Evolutionary conservation across 768 basidiomycete genomes (phyloP), one percentile per base, ranked within the genome.

Genomic region (Tricholomella constricta): DNA sequence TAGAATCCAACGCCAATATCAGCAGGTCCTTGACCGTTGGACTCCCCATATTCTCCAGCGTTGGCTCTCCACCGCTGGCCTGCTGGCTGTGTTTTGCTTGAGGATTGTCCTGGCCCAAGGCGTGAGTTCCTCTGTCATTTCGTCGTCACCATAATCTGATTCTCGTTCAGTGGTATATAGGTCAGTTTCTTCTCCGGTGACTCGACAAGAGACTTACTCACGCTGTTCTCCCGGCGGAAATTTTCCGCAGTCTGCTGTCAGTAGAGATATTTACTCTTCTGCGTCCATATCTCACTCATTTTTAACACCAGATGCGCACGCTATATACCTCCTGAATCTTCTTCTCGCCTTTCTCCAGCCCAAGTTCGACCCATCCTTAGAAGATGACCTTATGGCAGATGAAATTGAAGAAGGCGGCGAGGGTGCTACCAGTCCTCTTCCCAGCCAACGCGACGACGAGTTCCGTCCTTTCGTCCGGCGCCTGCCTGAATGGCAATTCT

Each of bases 291-390:
- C 51, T 54, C 53, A 55, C 59, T 54, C 20, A 36, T 25, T 44
- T 56, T 6, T 25, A 45, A 45, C 19, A 25, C 15, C 55, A 90
- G 89, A 96, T 66, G 95, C 91, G 15, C 87, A 91, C 60, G 94
- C 92, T 26, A 98, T 97, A 61, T 98, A 98, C 73, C 84, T 96
- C 57, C 81, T 98, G 54, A 97, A 99, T 75, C 84, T 99, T 48
- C 85, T 99, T 49, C 82, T 99, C 59, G 96, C 97, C 2, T 99
- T 99, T 79, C 79, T 99, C 15, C 95, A 98, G 76, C 97, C 97
- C 29, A 91, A 89, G 69, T 98, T 99, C 69, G 97, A 99, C 71
- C 96, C 97, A 0, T 96, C 95, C 2, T 75, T 98, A 27, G 89
- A 94, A 59, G 92, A 92, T 41, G 97, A 99, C 68, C 76, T 98